Percentiles rank a stretch among this genome's conserved stretches.
phyloP scores from a whole-genome alignment of 345 rosid species.

The Populus davidiana region DNA sequence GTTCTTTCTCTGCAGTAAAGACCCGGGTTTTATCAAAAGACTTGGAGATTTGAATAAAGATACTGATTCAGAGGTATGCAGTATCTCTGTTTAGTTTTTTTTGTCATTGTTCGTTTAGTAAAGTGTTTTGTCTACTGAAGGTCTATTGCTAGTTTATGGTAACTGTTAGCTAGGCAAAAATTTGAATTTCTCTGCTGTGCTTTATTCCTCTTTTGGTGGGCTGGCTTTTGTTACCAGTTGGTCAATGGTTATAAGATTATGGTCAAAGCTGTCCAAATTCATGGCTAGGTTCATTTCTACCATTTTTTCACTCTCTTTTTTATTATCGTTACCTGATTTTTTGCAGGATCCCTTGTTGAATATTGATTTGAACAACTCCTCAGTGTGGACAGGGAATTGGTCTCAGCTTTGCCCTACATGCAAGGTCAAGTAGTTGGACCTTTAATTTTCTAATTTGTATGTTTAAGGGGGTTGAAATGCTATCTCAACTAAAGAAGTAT shows the following conservation, averaged over 20 bases:
- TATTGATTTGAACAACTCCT: slow-evolving; percentile 62
- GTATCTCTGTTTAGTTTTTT: neutral
- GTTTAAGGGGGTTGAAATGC: neutral
- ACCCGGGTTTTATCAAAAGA: slow-evolving; percentile 76
- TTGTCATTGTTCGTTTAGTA: neutral
- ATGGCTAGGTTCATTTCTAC: neutral
- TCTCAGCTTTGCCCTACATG: slow-evolving; percentile 99
- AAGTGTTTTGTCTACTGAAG: neutral
- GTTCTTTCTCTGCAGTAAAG: slow-evolving; percentile 55
- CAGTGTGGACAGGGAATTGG: slow-evolving; percentile 85
- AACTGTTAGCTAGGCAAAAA: neutral
- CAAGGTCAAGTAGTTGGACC: slow-evolving; percentile 57
- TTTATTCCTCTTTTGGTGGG: neutral
- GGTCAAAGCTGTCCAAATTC: neutral
- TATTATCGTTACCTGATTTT: neutral
- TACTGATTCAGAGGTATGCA: slow-evolving; percentile 50
- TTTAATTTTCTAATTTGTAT: neutral
- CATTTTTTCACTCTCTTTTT: neutral
- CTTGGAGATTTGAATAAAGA: slow-evolving; percentile 37
- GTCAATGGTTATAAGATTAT: neutral
- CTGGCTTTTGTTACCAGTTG: neutral
- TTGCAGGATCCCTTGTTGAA: slow-evolving; percentile 74
- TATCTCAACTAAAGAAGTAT: slow-evolving; percentile 6
- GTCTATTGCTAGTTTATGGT: neutral
- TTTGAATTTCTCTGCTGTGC: neutral